phyloP scores from a whole-genome alignment of 2,329 filamentous ascomycete genomes.

The Ophiocordyceps robertsii region DNA sequence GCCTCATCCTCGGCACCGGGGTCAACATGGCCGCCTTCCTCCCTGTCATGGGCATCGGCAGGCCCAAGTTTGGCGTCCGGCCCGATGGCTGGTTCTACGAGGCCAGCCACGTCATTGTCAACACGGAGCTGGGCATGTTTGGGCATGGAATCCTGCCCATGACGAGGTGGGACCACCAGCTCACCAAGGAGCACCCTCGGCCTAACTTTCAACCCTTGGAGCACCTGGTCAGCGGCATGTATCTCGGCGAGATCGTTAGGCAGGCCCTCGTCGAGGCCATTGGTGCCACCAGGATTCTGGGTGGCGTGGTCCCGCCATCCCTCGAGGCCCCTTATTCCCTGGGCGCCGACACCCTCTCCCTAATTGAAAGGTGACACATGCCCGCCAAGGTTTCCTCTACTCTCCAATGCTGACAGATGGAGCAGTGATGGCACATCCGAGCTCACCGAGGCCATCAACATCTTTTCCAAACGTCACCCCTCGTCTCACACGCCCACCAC shows the following conservation, averaged over 20 bases:
- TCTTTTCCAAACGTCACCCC: conserved; percentile 38
- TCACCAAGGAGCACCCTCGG: conserved; percentile 37
- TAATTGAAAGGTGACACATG: conserved; percentile 38
- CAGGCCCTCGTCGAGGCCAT: conserved; percentile 46
- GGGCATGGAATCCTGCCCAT: conserved; percentile 43
- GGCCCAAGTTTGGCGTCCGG: conserved; percentile 41
- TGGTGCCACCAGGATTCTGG: conserved; percentile 37
- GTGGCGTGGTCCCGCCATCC: conserved; percentile 40
- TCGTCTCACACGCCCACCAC: conserved; percentile 24
- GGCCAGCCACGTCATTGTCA: conserved; percentile 50
- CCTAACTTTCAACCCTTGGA: conserved; percentile 51
- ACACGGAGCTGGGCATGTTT: conserved; percentile 57
- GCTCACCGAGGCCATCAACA: conserved; percentile 27
- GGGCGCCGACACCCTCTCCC: conserved; percentile 45
- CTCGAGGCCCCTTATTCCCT: conserved; percentile 41
- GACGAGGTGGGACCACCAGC: conserved; percentile 45
- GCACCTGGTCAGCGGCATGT: conserved; percentile 50
- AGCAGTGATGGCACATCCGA: conserved; percentile 29
- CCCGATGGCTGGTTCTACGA: conserved; percentile 41
- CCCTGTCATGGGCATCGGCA: conserved; percentile 41
- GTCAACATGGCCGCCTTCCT: conserved; percentile 53
- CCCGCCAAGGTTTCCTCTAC: background rate
- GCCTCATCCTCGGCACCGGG: conserved; percentile 54
- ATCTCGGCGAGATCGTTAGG: conserved; percentile 52
- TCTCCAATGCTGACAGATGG: conserved; percentile 8